These are phyloP conservation scores for Penicillium robsamsonii DNA, from an alignment of 495 filamentous ascomycete species.

Conservation along the genomic window DNA sequence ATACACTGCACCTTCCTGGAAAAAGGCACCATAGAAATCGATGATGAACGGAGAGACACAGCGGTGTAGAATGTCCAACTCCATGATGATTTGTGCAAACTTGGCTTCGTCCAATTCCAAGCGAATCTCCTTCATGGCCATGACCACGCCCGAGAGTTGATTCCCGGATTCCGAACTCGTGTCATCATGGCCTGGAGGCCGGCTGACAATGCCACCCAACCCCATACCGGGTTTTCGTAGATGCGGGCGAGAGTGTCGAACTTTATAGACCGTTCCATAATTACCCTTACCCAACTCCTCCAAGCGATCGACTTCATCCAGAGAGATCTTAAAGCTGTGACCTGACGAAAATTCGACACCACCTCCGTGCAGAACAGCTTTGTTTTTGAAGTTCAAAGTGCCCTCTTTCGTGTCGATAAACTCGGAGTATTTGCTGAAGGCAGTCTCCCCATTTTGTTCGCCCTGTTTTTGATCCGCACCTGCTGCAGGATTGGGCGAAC, in stretches of 20 bases:
- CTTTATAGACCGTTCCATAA: constrained; percentile 97
- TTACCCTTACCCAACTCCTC: constrained; percentile 98
- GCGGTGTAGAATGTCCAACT: constrained; percentile 92
- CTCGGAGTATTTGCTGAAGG: constrained; percentile 87
- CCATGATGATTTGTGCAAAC: constrained; percentile 97
- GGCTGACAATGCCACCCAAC: constrained; percentile 58
- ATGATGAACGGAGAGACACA: constrained; percentile 95
- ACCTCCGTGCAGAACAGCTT: constrained; percentile 80
- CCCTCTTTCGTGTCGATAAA: constrained; percentile 90
- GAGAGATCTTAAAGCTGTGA: constrained; percentile 85
- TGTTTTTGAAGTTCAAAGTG: constrained; percentile 88
- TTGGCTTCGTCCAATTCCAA: constrained; percentile 95
- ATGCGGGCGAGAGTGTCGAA: constrained; percentile 77
- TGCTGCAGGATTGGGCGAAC: constrained; percentile 25
- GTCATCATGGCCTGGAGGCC: constrained; percentile 33
- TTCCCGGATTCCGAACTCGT: constrained; percentile 22
- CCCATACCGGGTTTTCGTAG: constrained; percentile 79
- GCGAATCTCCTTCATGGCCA: constrained; percentile 99
- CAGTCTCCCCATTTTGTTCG: constrained; percentile 49
- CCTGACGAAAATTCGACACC: constrained; percentile 92
- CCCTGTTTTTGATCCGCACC: constrained; percentile 18
- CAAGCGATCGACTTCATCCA: constrained; percentile 92
- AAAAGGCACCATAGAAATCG: constrained; percentile 98
- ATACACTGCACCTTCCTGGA: constrained; percentile 97
- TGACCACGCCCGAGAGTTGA: constrained; percentile 66